Evolutionary conservation across 2,329 filamentous ascomycete genomes (phyloP), one percentile per base, ranked within the genome.

Genomic region (Zasmidium angulare): DNA sequence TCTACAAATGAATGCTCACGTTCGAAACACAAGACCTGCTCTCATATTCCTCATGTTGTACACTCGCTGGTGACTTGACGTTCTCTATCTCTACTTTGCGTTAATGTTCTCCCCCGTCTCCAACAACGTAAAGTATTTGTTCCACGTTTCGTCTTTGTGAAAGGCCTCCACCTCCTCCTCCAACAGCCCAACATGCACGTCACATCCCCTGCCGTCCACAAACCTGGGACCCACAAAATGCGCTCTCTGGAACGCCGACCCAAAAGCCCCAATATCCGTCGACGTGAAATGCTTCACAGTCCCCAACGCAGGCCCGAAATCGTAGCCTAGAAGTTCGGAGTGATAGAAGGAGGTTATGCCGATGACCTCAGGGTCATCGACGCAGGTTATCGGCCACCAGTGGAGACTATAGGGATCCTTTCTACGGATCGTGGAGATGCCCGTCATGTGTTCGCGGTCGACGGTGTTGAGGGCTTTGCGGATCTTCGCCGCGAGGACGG

Each of bases 281-380:
- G 51, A 52, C 26, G 59, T 61, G 48, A 66, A 66, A 53, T 66
- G 62, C 23, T 64, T 64, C 10, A 60, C 59, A n/a, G 55, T 53
- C 2, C 62, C 60, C 6, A 66, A 46, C 12, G 50, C 46, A 10
- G 46, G 24, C 3, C 64, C 64, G 47, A 53, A 66, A 24, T 66
- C 56, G 1, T 53, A 31, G 1, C 58, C 55, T 19, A 61, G 51
- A 29, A 66, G 36, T 31, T 64, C 60, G 6, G 56, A 60, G 9
- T 66, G 64, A n/a, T 66, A 66, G 24, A 66, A 60, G 19, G 55
- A 59, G 9, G 64, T 66, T 46, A 66, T 56, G 12, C 50, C 62
- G 40, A 64, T 36, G 12, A 66, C 58, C 10, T 62, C 29, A 4
- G 62, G 58, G 20, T 63, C 51, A 43, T 56, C 19, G 9, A 51